Base-by-base conservation (phyloP, 2,329 filamentous ascomycete genomes). In the Colletotrichum lini region DNA sequence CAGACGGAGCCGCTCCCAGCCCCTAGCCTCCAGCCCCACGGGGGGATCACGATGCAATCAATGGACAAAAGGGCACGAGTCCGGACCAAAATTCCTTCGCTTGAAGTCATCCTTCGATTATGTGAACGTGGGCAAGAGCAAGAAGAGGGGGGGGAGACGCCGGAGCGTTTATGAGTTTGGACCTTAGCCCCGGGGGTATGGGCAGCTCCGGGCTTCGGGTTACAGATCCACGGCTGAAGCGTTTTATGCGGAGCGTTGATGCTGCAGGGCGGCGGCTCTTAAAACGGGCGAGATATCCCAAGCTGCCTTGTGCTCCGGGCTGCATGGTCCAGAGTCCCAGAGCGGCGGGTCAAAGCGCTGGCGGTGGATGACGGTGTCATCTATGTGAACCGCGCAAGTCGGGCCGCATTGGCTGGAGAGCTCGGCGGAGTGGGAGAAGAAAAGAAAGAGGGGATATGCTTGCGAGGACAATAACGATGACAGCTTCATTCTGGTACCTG, bases 311-410 rank as follows among this genome's bases (percentile, higher is more conserved):
- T 67, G 62, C 61, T 60, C 67, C 62, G 62, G 18, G 45, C 42
- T 23, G 49, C 12, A 13, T 60, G 38, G 23, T 38, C 21, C 60
- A 44, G 38, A 38, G 45, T 42, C 42, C 66, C 60, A 52, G 60
- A 65, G 53, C 15, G 23, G 35, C 38, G 52, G 66, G 66, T 65
- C 60, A 69, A 69, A 69, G 66, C 66, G 66, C 40, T 30, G 56
- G 5, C 23, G n/a, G 18, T 52, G 52, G 45, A 49, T 52, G 12
- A 15, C 49, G 30, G 4, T 16, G 10, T 30, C 12, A 35, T 21
- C 30, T 4, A 12, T 45, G 18, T 12, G 21, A 8, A 38, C 35
- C 16, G 35, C 21, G 38, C 60, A 52, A 63, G 26, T 44, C 47
- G 47, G 21, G 35, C 47, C 21, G 47, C 60, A 8, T 23, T 13